phyloP scores from a whole-genome alignment of 129 eudicot genomes.

The Rutidosis leptorrhynchoides region DNA sequence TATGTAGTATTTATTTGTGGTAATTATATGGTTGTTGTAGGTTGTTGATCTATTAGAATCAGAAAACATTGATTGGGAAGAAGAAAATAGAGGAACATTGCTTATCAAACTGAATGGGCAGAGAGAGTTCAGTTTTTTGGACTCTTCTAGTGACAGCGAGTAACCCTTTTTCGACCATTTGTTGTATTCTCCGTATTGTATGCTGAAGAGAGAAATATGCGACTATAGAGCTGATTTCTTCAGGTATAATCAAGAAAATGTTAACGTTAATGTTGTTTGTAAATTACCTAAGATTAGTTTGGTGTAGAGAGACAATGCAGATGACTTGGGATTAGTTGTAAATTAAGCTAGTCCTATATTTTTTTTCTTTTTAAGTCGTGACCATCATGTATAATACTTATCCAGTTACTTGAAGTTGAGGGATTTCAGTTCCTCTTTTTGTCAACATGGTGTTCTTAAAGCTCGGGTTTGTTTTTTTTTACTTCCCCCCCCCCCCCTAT shows the following conservation, averaged over 20 bases:
- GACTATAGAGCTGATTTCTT: slow-evolving; percentile 12
- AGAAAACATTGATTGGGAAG: slow-evolving; percentile 71
- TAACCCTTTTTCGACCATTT: slow-evolving; percentile 20
- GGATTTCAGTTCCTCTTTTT: neutral
- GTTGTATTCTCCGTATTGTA: slow-evolving; percentile 19
- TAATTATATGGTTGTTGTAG: slow-evolving; percentile 52
- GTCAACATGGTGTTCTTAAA: neutral
- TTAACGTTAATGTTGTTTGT: slow-evolving; percentile 16
- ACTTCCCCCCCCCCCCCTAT: no score
- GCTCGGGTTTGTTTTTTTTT: neutral
- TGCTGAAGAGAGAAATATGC: neutral
- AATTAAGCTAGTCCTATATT: slow-evolving; percentile 8
- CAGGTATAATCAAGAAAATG: slow-evolving; percentile 7
- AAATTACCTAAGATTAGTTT: slow-evolving; percentile 26
- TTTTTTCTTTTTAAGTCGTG: neutral
- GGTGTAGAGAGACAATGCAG: neutral
- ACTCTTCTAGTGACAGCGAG: slow-evolving; percentile 72
- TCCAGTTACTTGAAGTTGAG: slow-evolving; percentile 11
- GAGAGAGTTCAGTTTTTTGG: slow-evolving; percentile 76
- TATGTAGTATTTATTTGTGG: no score
- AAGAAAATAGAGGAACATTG: slow-evolving; percentile 88
- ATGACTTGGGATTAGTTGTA: slow-evolving; percentile 27
- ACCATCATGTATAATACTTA: slow-evolving; percentile 12
- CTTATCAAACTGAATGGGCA: slow-evolving; percentile 74
- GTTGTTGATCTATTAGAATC: slow-evolving; percentile 58